A percentile compares a stretch with the other conserved stretches of the same genome.
These are phyloP conservation scores for Chrysoporthe cubensis DNA, from an alignment of 2,329 filamentous ascomycete genomes.

Conservation along the genomic window DNA sequence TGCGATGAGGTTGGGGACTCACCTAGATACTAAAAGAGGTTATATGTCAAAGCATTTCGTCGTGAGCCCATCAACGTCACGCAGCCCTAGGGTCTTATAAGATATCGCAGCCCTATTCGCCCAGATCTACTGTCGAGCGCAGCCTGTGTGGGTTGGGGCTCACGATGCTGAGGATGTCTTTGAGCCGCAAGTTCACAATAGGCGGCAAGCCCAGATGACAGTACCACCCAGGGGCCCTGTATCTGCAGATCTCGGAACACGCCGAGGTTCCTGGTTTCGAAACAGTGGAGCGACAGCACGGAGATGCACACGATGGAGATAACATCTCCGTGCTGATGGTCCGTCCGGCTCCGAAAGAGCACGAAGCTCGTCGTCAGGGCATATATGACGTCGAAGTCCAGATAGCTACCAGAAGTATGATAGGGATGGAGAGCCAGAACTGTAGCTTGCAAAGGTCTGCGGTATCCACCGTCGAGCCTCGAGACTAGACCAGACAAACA, in stretches of 20 bases:
- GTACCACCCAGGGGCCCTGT: slow-evolving; percentile 4
- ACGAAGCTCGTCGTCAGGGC: neutral
- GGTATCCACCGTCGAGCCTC: neutral
- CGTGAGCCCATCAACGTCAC: neutral
- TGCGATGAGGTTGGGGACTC: neutral
- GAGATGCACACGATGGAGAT: neutral
- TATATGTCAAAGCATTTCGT: too few relatives aligned
- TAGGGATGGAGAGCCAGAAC: neutral
- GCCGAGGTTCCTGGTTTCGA: slow-evolving; percentile 20
- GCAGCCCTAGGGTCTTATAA: neutral
- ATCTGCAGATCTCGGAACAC: slow-evolving; percentile 26
- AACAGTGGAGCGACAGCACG: neutral
- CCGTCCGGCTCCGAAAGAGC: neutral
- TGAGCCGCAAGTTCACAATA: neutral
- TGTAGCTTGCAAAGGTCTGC: neutral
- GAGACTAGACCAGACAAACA: neutral
- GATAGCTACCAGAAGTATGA: neutral
- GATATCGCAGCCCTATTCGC: too few relatives aligned
- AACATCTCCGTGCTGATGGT: neutral
- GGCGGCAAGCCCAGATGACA: slow-evolving; percentile 16
- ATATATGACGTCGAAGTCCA: neutral
- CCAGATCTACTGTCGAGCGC: too few relatives aligned
- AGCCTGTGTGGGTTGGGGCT: neutral
- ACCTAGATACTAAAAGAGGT: neutral
- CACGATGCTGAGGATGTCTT: neutral